Evolutionary conservation across 1,284 basidiomycete genomes (phyloP), one percentile per base, ranked within the genome.

Genomic region (Anthracocystis panici-leucophaei): DNA sequence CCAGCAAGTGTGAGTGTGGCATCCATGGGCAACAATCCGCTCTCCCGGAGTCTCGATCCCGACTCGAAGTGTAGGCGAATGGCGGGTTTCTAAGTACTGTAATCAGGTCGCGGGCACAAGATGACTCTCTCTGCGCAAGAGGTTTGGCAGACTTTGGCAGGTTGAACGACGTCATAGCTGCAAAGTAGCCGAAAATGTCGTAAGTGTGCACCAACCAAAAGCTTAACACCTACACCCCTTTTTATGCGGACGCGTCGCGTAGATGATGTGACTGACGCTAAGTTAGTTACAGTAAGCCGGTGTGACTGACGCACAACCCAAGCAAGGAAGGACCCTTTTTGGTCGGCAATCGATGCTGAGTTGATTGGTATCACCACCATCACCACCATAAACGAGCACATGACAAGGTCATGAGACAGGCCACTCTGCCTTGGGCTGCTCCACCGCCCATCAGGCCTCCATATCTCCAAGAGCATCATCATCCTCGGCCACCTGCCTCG

Each of bases 401-500:
- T 58, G 68, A 33, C 52, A 40, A 51, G 44, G 59, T 46, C 55
- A 74, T 74, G 71, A 74, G 54, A 63, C 71, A 74, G 35, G 55
- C 62, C 9, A 69, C 62, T 48, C 31, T 74, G 58, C 57, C 65
- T 38, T 74, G 71, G 65, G 71, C 52, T 46, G 49, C 60, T 56
- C 52, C 56, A 21, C 38, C 51, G 21, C 57, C 54, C 25, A 51
- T 18, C 58, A 35, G 35, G 20, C 25, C 54, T 48, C 58, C 33
- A 21, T 51, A 51, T 14, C 27, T 11, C 4, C 44, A 21, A 10
- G 27, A 41, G 23, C 29, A 55, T n/a, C 29, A 55, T n/a, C 53
- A 46, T 46, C 11, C 23, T 10, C 31, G 20, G 20, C 42, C 29
- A 41, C 35, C 52, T 31, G 27, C 29, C 40, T 12, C 41, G 20